Evolutionary conservation across 257 asterid species (phyloP).

Genomic region (Solanum neorickii): DNA sequence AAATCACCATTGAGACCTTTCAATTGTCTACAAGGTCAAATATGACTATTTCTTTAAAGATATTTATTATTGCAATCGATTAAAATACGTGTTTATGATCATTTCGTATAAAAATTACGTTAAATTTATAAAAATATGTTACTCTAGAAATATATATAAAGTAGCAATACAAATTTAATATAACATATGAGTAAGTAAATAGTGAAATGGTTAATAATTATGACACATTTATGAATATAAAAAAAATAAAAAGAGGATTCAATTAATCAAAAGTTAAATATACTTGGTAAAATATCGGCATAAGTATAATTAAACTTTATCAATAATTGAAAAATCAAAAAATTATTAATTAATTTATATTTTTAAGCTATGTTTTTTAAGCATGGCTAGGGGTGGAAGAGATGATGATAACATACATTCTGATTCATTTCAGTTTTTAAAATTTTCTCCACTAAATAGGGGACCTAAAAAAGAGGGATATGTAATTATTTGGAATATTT

Average conservation of each 20-base stretch:
- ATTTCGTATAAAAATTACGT: neutral
- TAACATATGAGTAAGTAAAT: neutral
- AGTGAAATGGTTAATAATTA: neutral
- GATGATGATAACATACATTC: neutral
- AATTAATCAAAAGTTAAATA: neutral
- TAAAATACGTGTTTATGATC: no score
- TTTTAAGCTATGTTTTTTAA: neutral
- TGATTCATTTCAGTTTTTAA: neutral
- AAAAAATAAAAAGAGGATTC: neutral
- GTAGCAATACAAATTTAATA: neutral
- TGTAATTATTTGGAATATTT: conserved; percentile 2
- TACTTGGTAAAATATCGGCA: neutral
- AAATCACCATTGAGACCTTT: neutral
- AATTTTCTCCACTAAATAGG: conserved; percentile 16
- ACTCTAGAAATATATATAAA: neutral
- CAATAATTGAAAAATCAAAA: neutral
- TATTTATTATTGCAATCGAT: neutral
- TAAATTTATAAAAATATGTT: neutral
- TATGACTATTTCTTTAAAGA: neutral
- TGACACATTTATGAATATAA: neutral
- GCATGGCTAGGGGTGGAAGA: neutral
- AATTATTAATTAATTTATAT: neutral
- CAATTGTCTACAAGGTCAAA: neutral
- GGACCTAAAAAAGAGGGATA: conserved; percentile 13
- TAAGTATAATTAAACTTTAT: neutral